phyloP scores from a whole-genome alignment of 768 basidiomycete species.

The Gloeophyllum trabeum region DNA sequence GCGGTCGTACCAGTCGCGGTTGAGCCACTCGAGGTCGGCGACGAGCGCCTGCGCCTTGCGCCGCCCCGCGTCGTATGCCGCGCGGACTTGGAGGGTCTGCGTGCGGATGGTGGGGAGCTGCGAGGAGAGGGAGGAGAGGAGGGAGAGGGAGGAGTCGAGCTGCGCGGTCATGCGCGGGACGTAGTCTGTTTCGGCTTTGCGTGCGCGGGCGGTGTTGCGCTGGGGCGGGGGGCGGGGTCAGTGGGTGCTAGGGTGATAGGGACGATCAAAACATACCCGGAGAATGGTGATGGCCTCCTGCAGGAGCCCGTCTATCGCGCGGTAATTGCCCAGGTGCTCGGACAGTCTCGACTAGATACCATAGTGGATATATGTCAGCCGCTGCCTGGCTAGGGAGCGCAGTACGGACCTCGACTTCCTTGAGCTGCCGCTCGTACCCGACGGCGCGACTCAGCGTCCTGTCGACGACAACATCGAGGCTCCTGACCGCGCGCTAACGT shows the following conservation, averaged over 20 bases:
- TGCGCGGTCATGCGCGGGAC: constrained; percentile 52
- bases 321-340: constrained; percentile 64
- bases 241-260: background rate
- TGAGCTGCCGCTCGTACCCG: constrained; percentile 13
- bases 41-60: constrained; percentile 56
- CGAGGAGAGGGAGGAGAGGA: constrained; percentile 43
- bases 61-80: constrained; percentile 63
- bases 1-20: constrained; percentile 68
- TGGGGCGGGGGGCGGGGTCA: constrained; percentile 20
- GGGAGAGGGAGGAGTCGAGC: constrained; percentile 48
- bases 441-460: constrained; percentile 9
- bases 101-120: constrained; percentile 49
- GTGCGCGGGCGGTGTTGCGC: constrained; percentile 44
- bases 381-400: background rate
- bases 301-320: constrained; percentile 59
- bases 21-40: constrained; percentile 60
- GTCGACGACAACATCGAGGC: constrained; percentile 4
- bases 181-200: constrained; percentile 44
- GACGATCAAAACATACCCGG: constrained; percentile 31
- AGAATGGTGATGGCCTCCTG: constrained; percentile 52
- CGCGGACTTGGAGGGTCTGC: constrained; percentile 50
- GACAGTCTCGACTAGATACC: constrained; percentile 44
- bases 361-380: background rate
- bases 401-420: constrained; percentile 14
- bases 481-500: too few species aligned